Evolutionary conservation across 1,139 yeast genomes (phyloP), one percentile per base, ranked within the genome.

Genomic region (Pneumocystis oryctolagi): DNA sequence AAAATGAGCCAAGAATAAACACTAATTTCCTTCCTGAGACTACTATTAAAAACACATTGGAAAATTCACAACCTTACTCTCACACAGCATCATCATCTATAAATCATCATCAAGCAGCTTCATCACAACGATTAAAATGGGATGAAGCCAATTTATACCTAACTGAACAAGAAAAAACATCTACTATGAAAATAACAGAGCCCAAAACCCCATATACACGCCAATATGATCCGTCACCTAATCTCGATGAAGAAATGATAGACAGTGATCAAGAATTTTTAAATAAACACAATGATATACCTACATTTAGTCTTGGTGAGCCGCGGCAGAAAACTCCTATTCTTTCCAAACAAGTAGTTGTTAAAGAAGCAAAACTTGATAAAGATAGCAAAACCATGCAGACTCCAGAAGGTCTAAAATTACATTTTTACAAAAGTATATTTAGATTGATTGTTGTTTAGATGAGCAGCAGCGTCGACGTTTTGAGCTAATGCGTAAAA

Each of bases 171-270:
- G 88, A 84, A 68, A 83, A 85, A 72, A 75, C 80, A 37, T 82
- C 90, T 40, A 84, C 88, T 58, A 85, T 85, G 90, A 82, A 83
- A 73, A 89, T 92, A 62, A 95, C 89, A 70, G 98, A 92, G 74
- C 98, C 98, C 47, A 92, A 92, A 77, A 92, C 98, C 1, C 98
- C 98, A 2, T 92, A 87, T 72, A 95, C 88, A 71, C 96, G 95
- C 28, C 95, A 97, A 0, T 87, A 88, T 59, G 87, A 88, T 69
- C 95, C 94, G 2, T 81, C 82, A 14, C 97, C 90, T 68, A 94
- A 90, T 72, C 92, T 84, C 56, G 84, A 80, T 12, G 86, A 73
- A 18, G 55, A 47, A 20, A 47, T 25, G 16, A 25, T 47, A n/a
- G 55, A 47, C 14, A 47, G 55, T 25, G 55, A 47, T 47, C 55